Evolutionary conservation across 306 rosid species (phyloP), one percentile per base, ranked within the genome.

Genomic region (Citrullus colocynthis): DNA sequence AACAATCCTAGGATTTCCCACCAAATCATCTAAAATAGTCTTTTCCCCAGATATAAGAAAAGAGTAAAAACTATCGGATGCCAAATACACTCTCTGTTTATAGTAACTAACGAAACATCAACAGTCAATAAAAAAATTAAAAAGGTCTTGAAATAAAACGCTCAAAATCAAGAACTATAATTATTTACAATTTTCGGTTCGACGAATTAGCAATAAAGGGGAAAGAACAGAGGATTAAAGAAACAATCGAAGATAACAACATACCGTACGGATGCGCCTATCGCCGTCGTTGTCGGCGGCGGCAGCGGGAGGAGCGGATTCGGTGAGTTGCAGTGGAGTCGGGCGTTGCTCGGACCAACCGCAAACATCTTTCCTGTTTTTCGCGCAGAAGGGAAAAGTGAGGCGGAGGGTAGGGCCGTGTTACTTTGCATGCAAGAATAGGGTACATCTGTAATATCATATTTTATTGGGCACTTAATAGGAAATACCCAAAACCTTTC

Each of bases 361-460:
- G 48, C 63, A 18, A 54, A 41, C 78, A 74, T 74, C 41, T 30
- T 74, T 54, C 9, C 78, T 0, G 28, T 74, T 18, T 72, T 52
- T n/a, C 18, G 63, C 17, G 78, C n/a, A 36, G 5, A 17, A 28
- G 49, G 4, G 63, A 16, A 10, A 9, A 21, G 45, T 4, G 58
- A n/a, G 62, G 28, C 62, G n/a, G 58, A 12, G 60, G 56, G 0
- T 6, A 28, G 59, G 39, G 78, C 63, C 10, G 16, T 54, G 44
- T 52, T 74, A 39, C 78, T 74, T 74, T 32, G 48, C 78, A 74
- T 54, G 78, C 78, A 74, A 74, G 78, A 74, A 74, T 52, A 18
- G 78, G 78, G 30, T 14, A 9, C 28, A 16, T 32, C 18, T 54
- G 2, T 51, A 51, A 51, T 51, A 14, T 51, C 18, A 51, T 51